phyloP scores from a whole-genome alignment of 2,329 filamentous ascomycete genomes.

The Calonectria pseudoreteaudii region DNA sequence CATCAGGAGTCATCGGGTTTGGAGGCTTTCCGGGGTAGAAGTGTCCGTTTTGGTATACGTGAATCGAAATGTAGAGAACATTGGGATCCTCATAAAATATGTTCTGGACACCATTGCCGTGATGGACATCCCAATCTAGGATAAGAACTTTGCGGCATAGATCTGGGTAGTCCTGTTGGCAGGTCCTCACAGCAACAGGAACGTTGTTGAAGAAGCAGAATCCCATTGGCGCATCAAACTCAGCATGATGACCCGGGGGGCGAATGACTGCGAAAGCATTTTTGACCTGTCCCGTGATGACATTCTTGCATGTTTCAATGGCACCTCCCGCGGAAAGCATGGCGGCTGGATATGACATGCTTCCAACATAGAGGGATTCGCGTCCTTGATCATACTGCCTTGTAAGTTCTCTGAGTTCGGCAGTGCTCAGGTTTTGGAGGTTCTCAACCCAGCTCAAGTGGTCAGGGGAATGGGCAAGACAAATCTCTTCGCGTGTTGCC shows the following conservation, averaged over 20 bases:
- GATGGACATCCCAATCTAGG: slow-evolving; percentile 88
- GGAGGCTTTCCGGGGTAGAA: slow-evolving; percentile 85
- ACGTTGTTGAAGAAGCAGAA: slow-evolving; percentile 99
- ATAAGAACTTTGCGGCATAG: slow-evolving; percentile 90
- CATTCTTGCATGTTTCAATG: slow-evolving; percentile 95
- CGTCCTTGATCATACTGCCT: slow-evolving; percentile 70
- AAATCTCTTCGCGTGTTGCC: slow-evolving; percentile 84
- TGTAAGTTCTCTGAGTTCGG: slow-evolving; percentile 77
- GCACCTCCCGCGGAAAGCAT: slow-evolving; percentile 90
- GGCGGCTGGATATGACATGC: slow-evolving; percentile 83
- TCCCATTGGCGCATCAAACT: slow-evolving; percentile 86
- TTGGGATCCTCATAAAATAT: slow-evolving; percentile 97
- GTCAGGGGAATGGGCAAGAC: slow-evolving; percentile 78
- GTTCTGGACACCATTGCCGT: slow-evolving; percentile 94
- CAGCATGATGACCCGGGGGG: slow-evolving; percentile 95
- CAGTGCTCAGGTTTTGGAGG: slow-evolving; percentile 65
- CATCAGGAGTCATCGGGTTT: slow-evolving; percentile 68
- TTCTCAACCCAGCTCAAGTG: slow-evolving; percentile 84
- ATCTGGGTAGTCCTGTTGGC: slow-evolving; percentile 83
- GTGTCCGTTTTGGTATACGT: slow-evolving; percentile 84
- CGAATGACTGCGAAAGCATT: slow-evolving; percentile 97
- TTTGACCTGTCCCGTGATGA: slow-evolving; percentile 84
- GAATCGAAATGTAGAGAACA: slow-evolving; percentile 93
- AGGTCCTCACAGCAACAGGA: slow-evolving; percentile 89
- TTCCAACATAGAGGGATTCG: slow-evolving; percentile 86